phyloP scores from a whole-genome alignment of 306 rosid species.

The Rubus idaeus region DNA sequence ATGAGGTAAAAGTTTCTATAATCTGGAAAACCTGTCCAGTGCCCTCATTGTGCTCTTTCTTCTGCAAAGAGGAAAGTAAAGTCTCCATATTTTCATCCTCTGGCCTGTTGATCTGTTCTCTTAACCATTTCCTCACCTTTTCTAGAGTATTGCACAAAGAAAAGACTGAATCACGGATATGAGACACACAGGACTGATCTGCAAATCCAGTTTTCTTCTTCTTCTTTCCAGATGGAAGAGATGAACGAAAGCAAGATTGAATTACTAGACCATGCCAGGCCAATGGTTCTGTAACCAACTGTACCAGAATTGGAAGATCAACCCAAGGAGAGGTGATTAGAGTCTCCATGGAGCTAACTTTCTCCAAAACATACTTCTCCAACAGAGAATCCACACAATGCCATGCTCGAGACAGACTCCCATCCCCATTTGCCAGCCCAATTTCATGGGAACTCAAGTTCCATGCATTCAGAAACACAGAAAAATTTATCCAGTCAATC shows the following conservation, averaged over 20 bases:
- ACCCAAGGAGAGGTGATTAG: slow-evolving; percentile 49
- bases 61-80: slow-evolving; percentile 46
- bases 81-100: slow-evolving; percentile 62
- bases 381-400: slow-evolving; percentile 57
- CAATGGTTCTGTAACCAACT: slow-evolving; percentile 80
- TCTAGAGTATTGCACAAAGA: slow-evolving; percentile 53
- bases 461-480: slow-evolving; percentile 83
- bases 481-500: slow-evolving; percentile 88
- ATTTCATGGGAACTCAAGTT: slow-evolving; percentile 68
- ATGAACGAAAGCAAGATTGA: slow-evolving; percentile 71
- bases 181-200: slow-evolving; percentile 45
- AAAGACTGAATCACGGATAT: slow-evolving; percentile 50
- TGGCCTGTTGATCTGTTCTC: slow-evolving; percentile 50
- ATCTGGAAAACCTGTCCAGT: slow-evolving; percentile 65
- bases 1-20: slow-evolving; percentile 48
- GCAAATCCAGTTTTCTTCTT: slow-evolving; percentile 76
- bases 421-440: slow-evolving; percentile 42
- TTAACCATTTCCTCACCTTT: slow-evolving; percentile 58
- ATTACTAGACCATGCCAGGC: slow-evolving; percentile 93
- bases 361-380: slow-evolving; percentile 59
- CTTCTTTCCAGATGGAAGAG: slow-evolving; percentile 79
- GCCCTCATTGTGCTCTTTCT: slow-evolving; percentile 51
- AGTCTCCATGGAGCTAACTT: slow-evolving; percentile 46
- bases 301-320: slow-evolving; percentile 57
- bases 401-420: slow-evolving; percentile 49